Conservation (phyloP, 495 filamentous ascomycete genomes). For the Penicillium canescens region DNA sequence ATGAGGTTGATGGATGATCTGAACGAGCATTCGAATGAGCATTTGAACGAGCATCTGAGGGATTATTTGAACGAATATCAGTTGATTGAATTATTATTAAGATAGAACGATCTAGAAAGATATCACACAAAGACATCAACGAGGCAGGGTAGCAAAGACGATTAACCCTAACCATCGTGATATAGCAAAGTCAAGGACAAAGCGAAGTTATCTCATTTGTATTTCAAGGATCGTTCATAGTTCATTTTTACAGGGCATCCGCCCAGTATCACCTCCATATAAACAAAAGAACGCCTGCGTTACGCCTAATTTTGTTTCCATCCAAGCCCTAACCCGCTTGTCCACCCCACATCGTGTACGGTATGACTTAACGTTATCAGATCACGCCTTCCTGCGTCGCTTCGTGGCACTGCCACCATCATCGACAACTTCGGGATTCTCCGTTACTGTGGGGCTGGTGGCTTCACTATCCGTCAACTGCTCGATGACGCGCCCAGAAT, state of each 20-base stretch:
- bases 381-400: constrained; percentile 39
- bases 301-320: constrained; percentile 2
- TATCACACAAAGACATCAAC: no score
- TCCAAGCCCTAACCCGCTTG: background rate
- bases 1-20: no score
- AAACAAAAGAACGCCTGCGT: constrained; percentile 3
- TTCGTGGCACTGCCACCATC: constrained; percentile 34
- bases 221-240: background rate
- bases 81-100: no score
- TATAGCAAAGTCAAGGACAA: background rate
- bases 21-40: no score
- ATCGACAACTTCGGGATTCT: constrained; percentile 13
- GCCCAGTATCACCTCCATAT: background rate
- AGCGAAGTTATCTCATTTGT: constrained; percentile 7
- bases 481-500: constrained; percentile 40
- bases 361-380: background rate
- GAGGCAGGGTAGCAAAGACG: no score
- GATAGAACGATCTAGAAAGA: no score
- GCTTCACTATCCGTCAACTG: constrained; percentile 49
- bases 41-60: no score
- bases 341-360: background rate
- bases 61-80: no score
- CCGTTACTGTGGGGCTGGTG: constrained; percentile 42
- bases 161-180: no score
- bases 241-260: constrained; percentile 4